Evolutionary conservation across 2,329 filamentous ascomycete species (phyloP), one percentile per base, ranked within the genome.

Genomic region (Aquanectria penicillioides): DNA sequence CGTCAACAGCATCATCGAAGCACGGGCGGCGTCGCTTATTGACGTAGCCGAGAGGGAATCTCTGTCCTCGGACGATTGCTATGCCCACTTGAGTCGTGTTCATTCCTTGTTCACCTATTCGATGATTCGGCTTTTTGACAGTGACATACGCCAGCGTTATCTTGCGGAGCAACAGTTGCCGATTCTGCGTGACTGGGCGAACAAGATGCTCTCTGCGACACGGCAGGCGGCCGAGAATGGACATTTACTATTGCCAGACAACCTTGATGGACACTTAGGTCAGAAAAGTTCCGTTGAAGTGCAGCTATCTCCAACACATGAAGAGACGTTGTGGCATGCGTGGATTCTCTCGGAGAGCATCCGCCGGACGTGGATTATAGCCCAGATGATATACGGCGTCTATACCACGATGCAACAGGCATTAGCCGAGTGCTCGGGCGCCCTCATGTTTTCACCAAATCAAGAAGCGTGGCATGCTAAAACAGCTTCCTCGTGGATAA

Each of bases 281-380:
- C 20, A 31, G 48, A 4, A 26, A 38, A 1, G 47, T 18, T 5
- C 28, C n/a, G 2, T 47, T 40, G 15, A 48, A 38, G 31, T 47
- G 2, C 9, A 5, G 18, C 36, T 13, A n/a, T n/a, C n/a, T n/a
- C n/a, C n/a, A n/a, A 40, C 23, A 9, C 47, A 50, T 12, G 47
- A 50, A 2, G 33, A 50, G 47, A 22, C 6, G 4, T 40, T 68
- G 1, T 74, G 71, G 71, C 63, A 72, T 26, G 63, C 70, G 4
- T 74, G 72, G 72, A 66, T 74, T 17, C 43, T 74, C 2, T 62
- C 71, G 3, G 73, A 74, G 52, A 69, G 65, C 18, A 51, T 72
- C n/a, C 62, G 73, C 6, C 67, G 73, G 9, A 73, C 70, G 1
- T 74, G 70, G 64, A 50, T 68, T 18, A 33, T 72, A 7, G 63